Evolutionary conservation across 1,284 basidiomycete species (phyloP), one percentile per base, ranked within the genome.

Genomic region (Fomes fomentarius): DNA sequence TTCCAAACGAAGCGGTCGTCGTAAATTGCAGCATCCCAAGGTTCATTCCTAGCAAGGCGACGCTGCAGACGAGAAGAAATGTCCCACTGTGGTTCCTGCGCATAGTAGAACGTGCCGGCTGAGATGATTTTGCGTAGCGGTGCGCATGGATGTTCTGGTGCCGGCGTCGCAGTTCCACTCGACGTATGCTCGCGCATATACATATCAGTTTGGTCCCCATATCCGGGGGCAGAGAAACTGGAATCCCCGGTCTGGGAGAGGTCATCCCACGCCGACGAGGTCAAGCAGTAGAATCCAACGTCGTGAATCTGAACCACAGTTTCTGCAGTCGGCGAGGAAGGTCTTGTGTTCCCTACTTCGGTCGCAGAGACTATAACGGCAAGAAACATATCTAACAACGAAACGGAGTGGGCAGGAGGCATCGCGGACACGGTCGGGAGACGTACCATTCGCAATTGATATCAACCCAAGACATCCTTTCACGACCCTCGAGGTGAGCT

Each of bases 101-200:
- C 89, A 68, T 93, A 97, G 74, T 98, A 99, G 75, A 99, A 99
- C 1, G 90, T 88, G 3, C 95, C 95, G 21, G 89, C 90, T 45
- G 92, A 90, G 7, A 99, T 75, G 46, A 98, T 95, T 72, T 97
- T 98, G 46, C 87, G 91, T 63, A 99, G 82, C 0, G 94, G 90
- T 47, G 84, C 73, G 69, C 94, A 97, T 3, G 97, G 96, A 68
- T 98, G 94, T 66, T 97, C 94, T 64, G 89, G 87, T 12, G 87
- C 72, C 14, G 79, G 69, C 21, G 72, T 64, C 2, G 63, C 33
- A 22, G 56, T 65, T 53, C 76, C 56, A 22, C 56, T 54, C 5
- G 43, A 44, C 0, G 65, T 54, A 63, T 83, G 84, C 34, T 88
- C 84, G 60, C 80, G 76, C 55, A 70, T 71, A 15, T 74, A 60